Percentiles rank a stretch among this genome's conserved stretches.
These are phyloP conservation scores for Aurinia saxatilis DNA, from an alignment of 345 rosid species.

Conservation along the genomic window DNA sequence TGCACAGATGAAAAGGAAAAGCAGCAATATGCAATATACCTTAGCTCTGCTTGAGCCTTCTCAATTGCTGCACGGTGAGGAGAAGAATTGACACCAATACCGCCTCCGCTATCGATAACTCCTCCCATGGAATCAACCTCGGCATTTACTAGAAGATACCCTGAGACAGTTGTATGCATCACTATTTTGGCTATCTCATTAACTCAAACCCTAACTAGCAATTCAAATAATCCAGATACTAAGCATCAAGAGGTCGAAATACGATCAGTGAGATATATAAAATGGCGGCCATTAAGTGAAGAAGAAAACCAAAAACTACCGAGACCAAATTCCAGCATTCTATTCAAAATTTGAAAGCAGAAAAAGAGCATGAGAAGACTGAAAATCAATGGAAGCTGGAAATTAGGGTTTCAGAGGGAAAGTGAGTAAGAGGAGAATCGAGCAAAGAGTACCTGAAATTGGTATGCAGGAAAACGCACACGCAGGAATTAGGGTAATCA, in stretches of 20 bases:
- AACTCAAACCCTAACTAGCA: slow-evolving; percentile 6
- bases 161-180: slow-evolving; percentile 70
- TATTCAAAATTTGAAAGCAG: slow-evolving; percentile 2
- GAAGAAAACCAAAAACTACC: not conserved
- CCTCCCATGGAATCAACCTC: slow-evolving; percentile 99
- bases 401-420: slow-evolving; percentile 35
- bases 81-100: slow-evolving; percentile 72
- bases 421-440: not conserved
- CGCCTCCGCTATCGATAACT: slow-evolving; percentile 86
- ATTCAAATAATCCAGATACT: not conserved
- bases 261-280: slow-evolving; percentile 7
- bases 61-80: slow-evolving; percentile 76
- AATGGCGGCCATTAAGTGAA: slow-evolving; percentile 2
- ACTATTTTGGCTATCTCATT: slow-evolving; percentile 34
- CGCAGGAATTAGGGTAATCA: slow-evolving; percentile 34
- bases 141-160: slow-evolving; percentile 62
- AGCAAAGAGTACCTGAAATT: slow-evolving; percentile 41
- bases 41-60: slow-evolving; percentile 90
- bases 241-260: too few species aligned
- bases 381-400: slow-evolving; percentile 19
- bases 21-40: slow-evolving; percentile 34
- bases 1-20: not conserved
- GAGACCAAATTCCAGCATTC: slow-evolving; percentile 28
- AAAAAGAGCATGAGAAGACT: slow-evolving; percentile 6
- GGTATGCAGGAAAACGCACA: slow-evolving; percentile 19